Evolutionary conservation across 257 asterid genomes (phyloP).

Genomic region (Plantago major): DNA sequence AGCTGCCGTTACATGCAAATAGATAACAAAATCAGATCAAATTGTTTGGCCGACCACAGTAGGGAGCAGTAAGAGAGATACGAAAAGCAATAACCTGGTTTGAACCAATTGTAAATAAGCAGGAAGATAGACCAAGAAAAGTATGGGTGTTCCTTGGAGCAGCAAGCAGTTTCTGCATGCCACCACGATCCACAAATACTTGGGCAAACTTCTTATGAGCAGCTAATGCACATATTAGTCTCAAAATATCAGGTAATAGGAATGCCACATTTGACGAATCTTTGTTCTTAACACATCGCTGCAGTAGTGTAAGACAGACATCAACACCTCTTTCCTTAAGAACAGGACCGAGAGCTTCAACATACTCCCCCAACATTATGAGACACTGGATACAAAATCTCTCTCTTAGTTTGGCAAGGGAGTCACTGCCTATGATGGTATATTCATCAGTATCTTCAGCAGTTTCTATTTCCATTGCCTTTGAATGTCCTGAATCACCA

Average conservation of each 20-base stretch:
- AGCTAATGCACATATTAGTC: slow-evolving; percentile 84
- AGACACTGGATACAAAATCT: slow-evolving; percentile 94
- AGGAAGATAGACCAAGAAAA: slow-evolving; percentile 78
- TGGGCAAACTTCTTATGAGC: slow-evolving; percentile 97
- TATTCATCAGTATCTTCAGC: slow-evolving; percentile 61
- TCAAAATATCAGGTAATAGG: slow-evolving; percentile 79
- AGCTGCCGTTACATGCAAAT: neutral
- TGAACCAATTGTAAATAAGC: slow-evolving; percentile 88
- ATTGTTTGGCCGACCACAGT: slow-evolving; percentile 15
- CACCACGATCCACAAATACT: slow-evolving; percentile 88
- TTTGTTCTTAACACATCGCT: slow-evolving; percentile 57
- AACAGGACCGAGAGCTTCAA: slow-evolving; percentile 98
- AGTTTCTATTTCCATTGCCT: slow-evolving; percentile 42
- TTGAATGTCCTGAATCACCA: slow-evolving; percentile 47
- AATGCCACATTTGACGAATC: slow-evolving; percentile 44
- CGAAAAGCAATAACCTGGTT: slow-evolving; percentile 59
- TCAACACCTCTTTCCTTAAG: slow-evolving; percentile 97
- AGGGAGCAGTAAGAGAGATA: slow-evolving; percentile 6
- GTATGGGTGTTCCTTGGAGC: slow-evolving; percentile 69
- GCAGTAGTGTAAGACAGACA: slow-evolving; percentile 82
- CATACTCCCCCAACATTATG: slow-evolving; percentile 84
- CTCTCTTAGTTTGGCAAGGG: slow-evolving; percentile 87
- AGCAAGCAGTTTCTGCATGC: slow-evolving; percentile 80
- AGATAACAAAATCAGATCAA: slow-evolving; percentile 2
- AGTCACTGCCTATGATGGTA: slow-evolving; percentile 49